Conservation (phyloP, 1,284 basidiomycete species). For the Erythrobasidium hasegawianum region DNA sequence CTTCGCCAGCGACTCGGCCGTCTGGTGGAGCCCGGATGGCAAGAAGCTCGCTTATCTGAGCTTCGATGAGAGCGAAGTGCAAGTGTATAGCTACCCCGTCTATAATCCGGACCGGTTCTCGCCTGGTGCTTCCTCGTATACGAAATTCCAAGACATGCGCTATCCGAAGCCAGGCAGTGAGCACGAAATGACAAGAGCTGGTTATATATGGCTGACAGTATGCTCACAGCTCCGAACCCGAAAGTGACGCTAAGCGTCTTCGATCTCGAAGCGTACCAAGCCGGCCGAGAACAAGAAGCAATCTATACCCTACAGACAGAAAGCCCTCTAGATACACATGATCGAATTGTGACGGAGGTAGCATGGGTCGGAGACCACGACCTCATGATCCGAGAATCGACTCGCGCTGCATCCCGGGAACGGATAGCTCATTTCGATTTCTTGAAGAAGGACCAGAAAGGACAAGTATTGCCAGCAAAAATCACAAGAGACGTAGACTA, state of each 20-base stretch:
- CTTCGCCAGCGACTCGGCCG: slow-evolving; percentile 64
- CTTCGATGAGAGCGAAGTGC: slow-evolving; percentile 82
- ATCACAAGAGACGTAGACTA: slow-evolving; percentile 72
- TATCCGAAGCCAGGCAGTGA: slow-evolving; percentile 63
- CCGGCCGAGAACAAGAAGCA: neutral
- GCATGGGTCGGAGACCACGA: slow-evolving; percentile 74
- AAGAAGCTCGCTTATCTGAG: slow-evolving; percentile 75
- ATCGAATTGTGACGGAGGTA: slow-evolving; percentile 75
- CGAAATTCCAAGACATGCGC: slow-evolving; percentile 70
- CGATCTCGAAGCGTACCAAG: slow-evolving; percentile 54
- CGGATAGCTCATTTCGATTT: slow-evolving; percentile 72
- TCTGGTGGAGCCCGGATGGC: slow-evolving; percentile 89
- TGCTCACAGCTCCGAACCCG: slow-evolving; percentile 63
- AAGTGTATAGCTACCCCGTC: slow-evolving; percentile 78
- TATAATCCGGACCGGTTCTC: slow-evolving; percentile 77
- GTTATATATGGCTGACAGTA: neutral
- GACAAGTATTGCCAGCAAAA: slow-evolving; percentile 52
- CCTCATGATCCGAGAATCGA: slow-evolving; percentile 82
- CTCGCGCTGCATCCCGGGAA: slow-evolving; percentile 72
- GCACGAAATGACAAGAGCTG: neutral
- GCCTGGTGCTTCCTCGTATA: slow-evolving; percentile 71
- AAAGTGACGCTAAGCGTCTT: slow-evolving; percentile 79
- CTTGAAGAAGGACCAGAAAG: slow-evolving; percentile 41
- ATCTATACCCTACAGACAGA: slow-evolving; percentile 65
- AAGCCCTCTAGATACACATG: slow-evolving; percentile 57